Evolutionary conservation across 225 moss, liverwort and hornwort species (phyloP).

Genomic region (Marchantia paleacea): DNA sequence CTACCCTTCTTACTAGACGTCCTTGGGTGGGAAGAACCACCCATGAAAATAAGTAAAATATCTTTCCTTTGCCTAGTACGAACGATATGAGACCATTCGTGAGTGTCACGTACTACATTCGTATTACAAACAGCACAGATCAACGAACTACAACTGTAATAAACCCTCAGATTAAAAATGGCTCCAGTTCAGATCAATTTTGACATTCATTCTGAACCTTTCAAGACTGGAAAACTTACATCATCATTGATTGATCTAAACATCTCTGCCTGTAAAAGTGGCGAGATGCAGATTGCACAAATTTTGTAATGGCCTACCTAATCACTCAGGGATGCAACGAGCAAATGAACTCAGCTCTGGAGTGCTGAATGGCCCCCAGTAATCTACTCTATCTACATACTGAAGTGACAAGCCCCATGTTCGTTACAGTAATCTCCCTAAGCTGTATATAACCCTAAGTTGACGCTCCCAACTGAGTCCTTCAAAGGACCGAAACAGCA

Average conservation of each 20-base stretch:
- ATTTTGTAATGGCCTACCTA: background rate
- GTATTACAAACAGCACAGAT: too few species aligned
- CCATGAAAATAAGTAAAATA: too few species aligned
- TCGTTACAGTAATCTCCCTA: background rate
- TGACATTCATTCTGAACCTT: too few species aligned
- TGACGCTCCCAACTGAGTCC: background rate
- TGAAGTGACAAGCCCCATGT: background rate
- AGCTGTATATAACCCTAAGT: background rate
- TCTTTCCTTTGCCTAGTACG: too few species aligned
- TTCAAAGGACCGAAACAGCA: background rate
- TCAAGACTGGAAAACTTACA: background rate
- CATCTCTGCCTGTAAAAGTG: background rate
- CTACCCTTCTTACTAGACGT: too few species aligned
- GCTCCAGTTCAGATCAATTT: too few species aligned
- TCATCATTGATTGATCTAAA: background rate
- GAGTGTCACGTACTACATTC: too few species aligned
- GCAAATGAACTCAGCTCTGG: background rate
- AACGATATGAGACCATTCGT: too few species aligned
- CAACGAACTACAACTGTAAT: too few species aligned
- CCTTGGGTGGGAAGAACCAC: too few species aligned
- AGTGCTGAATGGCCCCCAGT: background rate
- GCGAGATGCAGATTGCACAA: background rate
- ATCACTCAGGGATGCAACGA: background rate
- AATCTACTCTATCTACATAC: constrained; percentile 12
- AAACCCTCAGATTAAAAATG: too few species aligned